phyloP scores from a whole-genome alignment of 352 stramenopile species.

The Thraustotheca clavata region DNA sequence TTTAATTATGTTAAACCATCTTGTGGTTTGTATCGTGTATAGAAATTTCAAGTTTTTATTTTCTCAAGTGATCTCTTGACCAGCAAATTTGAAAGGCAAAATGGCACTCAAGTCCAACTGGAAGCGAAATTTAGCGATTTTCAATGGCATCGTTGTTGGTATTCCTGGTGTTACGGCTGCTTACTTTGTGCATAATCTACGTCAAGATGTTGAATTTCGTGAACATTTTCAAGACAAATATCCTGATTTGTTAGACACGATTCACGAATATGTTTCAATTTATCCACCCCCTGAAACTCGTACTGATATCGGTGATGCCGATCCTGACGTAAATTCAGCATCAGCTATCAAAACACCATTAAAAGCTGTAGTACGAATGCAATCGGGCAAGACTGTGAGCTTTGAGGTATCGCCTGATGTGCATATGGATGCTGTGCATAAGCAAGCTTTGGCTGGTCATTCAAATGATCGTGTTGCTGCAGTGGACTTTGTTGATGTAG shows the following conservation, averaged over 20 bases:
- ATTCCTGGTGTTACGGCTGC: constrained; percentile 47
- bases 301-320: constrained; percentile 51
- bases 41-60: no score
- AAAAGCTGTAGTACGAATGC: constrained; percentile 48
- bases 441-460: constrained; percentile 40
- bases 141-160: constrained; percentile 72
- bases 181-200: constrained; percentile 77
- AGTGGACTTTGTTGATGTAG: constrained; percentile 59
- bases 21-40: no score
- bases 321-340: background rate
- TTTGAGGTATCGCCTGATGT: constrained; percentile 48
- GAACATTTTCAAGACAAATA: constrained; percentile 77
- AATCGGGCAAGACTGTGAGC: constrained; percentile 38
- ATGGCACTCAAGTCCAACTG: constrained; percentile 12
- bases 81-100: no score
- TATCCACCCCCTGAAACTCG: constrained; percentile 39
- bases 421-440: constrained; percentile 57
- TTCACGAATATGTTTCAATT: constrained; percentile 58
- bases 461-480: constrained; percentile 45
- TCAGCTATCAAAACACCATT: constrained; percentile 18
- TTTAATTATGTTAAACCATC: no score
- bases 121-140: constrained; percentile 65
- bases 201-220: constrained; percentile 76
- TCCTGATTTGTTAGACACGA: constrained; percentile 55
- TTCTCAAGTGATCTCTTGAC: no score